Conservation (phyloP, 2,329 filamentous ascomycete genomes). For the Alternaria sp. region DNA sequence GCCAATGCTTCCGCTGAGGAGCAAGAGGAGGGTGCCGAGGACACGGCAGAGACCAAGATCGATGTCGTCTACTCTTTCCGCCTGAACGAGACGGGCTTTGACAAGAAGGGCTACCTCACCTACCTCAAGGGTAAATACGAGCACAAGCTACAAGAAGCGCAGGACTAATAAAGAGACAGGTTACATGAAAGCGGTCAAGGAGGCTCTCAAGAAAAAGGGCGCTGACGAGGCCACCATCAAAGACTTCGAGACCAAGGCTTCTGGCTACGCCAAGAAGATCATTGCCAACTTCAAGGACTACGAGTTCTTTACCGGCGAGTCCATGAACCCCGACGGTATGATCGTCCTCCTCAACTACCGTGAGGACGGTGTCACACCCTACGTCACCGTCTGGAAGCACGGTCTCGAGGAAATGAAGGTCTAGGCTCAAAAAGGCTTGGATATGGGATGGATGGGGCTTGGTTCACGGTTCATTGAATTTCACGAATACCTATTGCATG, state of each 20-base stretch:
- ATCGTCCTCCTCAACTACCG: slow-evolving; percentile 96
- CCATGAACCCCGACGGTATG: slow-evolving; percentile 94
- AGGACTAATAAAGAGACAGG: slow-evolving; percentile 56
- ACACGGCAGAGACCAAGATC: slow-evolving; percentile 77
- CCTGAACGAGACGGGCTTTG: slow-evolving; percentile 77
- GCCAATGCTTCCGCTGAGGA: slow-evolving; percentile 98
- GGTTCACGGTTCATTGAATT: slow-evolving; percentile 44
- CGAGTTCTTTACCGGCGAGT: slow-evolving; percentile 92
- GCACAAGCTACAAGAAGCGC: neutral
- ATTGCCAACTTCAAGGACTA: slow-evolving; percentile 91
- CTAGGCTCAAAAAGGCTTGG: slow-evolving; percentile 58
- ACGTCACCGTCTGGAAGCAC: slow-evolving; percentile 92
- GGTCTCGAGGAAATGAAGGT: slow-evolving; percentile 91
- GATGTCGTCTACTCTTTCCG: slow-evolving; percentile 95
- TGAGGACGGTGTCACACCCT: slow-evolving; percentile 92
- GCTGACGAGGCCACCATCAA: slow-evolving; percentile 71
- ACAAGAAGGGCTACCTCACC: slow-evolving; percentile 84
- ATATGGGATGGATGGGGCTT: slow-evolving; percentile 25
- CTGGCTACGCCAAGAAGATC: slow-evolving; percentile 81
- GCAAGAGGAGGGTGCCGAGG: slow-evolving; percentile 77
- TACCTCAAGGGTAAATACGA: slow-evolving; percentile 83
- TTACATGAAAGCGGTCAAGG: slow-evolving; percentile 93
- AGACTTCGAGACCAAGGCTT: slow-evolving; percentile 80
- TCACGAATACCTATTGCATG: slow-evolving; percentile 52
- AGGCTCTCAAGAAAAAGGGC: slow-evolving; percentile 71